Evolutionary conservation across 257 asterid genomes (phyloP).

Genomic region (Sherardia arvensis): DNA sequence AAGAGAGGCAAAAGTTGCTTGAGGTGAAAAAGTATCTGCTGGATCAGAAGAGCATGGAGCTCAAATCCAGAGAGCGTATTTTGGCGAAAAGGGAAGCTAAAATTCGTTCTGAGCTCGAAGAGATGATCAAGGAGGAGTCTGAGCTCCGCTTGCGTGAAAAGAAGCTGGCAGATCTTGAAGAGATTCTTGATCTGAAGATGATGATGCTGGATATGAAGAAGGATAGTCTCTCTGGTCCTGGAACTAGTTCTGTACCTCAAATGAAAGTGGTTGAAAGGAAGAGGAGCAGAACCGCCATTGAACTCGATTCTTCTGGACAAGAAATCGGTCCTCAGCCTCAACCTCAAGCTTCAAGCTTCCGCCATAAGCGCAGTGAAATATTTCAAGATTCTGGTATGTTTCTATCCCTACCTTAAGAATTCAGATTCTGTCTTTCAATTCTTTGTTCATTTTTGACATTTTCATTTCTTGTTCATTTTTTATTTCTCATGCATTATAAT

Average conservation of each 20-base stretch:
- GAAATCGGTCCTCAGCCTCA: background rate
- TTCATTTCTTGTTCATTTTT: no score
- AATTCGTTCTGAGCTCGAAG: background rate
- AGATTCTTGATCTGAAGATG: background rate
- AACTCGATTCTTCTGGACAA: background rate
- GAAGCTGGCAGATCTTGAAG: background rate
- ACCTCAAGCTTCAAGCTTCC: no score
- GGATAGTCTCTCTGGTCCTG: background rate
- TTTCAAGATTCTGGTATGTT: background rate
- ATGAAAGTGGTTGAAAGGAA: no score
- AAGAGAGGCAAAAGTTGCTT: background rate
- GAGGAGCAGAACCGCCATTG: no score
- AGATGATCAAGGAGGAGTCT: background rate
- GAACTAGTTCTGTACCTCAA: no score
- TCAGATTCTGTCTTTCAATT: background rate
- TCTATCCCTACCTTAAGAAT: background rate
- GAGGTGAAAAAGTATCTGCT: background rate
- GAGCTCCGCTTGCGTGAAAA: background rate
- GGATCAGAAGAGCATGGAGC: background rate
- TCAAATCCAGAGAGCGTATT: background rate
- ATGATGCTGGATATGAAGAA: background rate
- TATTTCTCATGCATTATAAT: no score
- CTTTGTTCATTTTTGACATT: background rate
- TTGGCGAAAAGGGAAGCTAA: background rate
- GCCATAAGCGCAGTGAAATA: background rate